Base-by-base conservation (phyloP, 164 flowering plant species). In the Piper betle region DNA sequence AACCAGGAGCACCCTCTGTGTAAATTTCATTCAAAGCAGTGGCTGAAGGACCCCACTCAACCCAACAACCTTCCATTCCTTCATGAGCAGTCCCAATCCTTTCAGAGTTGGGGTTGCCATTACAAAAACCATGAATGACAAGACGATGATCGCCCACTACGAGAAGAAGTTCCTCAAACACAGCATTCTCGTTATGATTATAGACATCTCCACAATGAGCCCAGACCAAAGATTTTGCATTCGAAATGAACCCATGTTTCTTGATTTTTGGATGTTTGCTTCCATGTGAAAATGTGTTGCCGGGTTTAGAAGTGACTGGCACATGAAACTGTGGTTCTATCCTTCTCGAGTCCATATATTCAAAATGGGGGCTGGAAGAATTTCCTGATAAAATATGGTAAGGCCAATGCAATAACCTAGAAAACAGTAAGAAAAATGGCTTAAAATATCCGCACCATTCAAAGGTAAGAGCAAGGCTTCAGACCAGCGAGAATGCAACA, bases 171-270 rank as follows among this genome's bases (percentile, higher is more conserved):
- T 94, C 99, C 50, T 72, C 78, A 68, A 81, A 85, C 53, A 64
- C 62, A 61, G 73, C 56, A 64, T 73, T 82, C 60, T 78, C 61
- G 59, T 76, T 80, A 79, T 72, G 80, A 73, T 77, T 72, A 73
- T 80, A 80, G 18, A 73, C 62, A 69, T 88, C 93, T 62, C 78
- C 96, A 70, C 78, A 80, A 53, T 71, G 70, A 59, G 88, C 99
- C 99, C 99, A 94, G 61, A 96, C 88, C 68, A 86, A 60, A 48
- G 97, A 91, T 57, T 81, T 78, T 43, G 87, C 90, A 83, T 79
- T 93, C 75, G 69, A 75, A 76, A 88, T 42, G 74, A 74, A 75
- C 40, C 78, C 70, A 66, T 62, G 70, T 60, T 52, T 39, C 71
- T 71, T 62, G 69, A 70, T 67, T 60, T 64, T 67, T 55, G 76